Evolutionary conservation across 169 alveolate species (phyloP), one percentile per base, ranked within the genome.

Genomic region (Miamiensis avidus): DNA sequence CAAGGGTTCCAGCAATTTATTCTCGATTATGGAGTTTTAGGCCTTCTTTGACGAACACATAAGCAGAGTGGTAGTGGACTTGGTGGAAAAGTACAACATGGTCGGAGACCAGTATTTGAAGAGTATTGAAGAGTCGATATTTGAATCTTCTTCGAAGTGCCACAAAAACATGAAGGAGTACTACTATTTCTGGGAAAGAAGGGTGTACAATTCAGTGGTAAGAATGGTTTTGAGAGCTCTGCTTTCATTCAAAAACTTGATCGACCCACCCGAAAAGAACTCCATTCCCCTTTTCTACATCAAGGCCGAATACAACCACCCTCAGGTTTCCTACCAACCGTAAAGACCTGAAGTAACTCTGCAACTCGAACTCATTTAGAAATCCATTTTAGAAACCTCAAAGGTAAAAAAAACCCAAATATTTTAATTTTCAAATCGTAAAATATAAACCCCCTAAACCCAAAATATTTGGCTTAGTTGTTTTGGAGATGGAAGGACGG

Each of bases 401-500:
- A n/a, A n/a, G n/a, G n/a, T n/a, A n/a, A n/a, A n/a, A n/a, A n/a
- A n/a, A n/a, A n/a, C n/a, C n/a, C n/a, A n/a, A n/a, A n/a, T n/a
- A n/a, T n/a, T n/a, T n/a, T n/a, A n/a, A n/a, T n/a, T n/a, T n/a
- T n/a, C n/a, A n/a, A n/a, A n/a, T n/a, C n/a, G n/a, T n/a, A n/a
- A n/a, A n/a, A n/a, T n/a, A n/a, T n/a, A n/a, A n/a, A n/a, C n/a
- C n/a, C n/a, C n/a, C n/a, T n/a, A n/a, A n/a, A n/a, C n/a, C n/a
- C n/a, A n/a, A n/a, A n/a, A n/a, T n/a, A n/a, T n/a, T n/a, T n/a
- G n/a, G 93, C 98, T 34, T 85, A 89, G 75, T 84, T 75, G 29
- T 97, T 97, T 78, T 96, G 97, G 83, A 91, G 99, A 73, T 97
- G 98, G 98, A 95, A 96, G 97, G 95, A 93, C 64, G 97, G 97